These are phyloP conservation scores for Nevesoporus exiguus DNA, from an alignment of 768 basidiomycete species.

Conservation along the genomic window DNA sequence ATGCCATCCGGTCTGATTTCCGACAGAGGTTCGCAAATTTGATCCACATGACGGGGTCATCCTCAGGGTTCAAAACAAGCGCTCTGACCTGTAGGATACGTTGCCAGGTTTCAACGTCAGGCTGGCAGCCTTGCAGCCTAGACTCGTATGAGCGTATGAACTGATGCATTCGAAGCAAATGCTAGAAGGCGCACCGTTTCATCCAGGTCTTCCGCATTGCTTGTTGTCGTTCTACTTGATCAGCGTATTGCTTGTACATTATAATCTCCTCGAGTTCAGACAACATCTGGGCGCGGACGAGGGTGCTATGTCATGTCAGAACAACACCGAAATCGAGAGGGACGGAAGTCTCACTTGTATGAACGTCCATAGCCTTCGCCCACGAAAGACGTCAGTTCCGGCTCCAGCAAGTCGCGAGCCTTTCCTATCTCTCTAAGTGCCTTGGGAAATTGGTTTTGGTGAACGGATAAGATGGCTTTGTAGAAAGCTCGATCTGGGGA, in stretches of 20 bases:
- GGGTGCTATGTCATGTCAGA: conserved; percentile 52
- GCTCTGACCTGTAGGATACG: conserved; percentile 94
- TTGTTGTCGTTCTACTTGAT: conserved; percentile 89
- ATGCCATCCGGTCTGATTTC: conserved; percentile 88
- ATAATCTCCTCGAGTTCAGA: conserved; percentile 99
- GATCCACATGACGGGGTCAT: conserved; percentile 98
- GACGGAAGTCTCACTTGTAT: conserved; percentile 69
- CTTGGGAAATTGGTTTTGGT: conserved; percentile 93
- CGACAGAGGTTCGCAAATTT: conserved; percentile 98
- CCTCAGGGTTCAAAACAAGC: conserved; percentile 86
- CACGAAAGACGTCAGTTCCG: conserved; percentile 86
- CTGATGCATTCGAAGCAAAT: not conserved
- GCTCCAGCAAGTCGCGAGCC: conserved; percentile 88
- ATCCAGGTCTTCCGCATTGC: conserved; percentile 96
- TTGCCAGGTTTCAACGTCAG: conserved; percentile 99
- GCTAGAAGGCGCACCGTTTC: conserved; percentile 62
- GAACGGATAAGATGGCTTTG: conserved; percentile 91
- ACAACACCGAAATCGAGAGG: not conserved
- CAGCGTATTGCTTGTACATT: conserved; percentile 87
- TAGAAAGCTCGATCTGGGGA: conserved; percentile 95
- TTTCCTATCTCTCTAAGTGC: conserved; percentile 87
- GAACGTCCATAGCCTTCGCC: conserved; percentile 97
- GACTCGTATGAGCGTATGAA: not conserved
- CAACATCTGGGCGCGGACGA: conserved; percentile 98
- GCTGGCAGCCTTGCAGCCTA: conserved; percentile 93